These are phyloP conservation scores for Pouteria campechiana DNA, from an alignment of 179 eudicot genomes.

Conservation along the genomic window DNA sequence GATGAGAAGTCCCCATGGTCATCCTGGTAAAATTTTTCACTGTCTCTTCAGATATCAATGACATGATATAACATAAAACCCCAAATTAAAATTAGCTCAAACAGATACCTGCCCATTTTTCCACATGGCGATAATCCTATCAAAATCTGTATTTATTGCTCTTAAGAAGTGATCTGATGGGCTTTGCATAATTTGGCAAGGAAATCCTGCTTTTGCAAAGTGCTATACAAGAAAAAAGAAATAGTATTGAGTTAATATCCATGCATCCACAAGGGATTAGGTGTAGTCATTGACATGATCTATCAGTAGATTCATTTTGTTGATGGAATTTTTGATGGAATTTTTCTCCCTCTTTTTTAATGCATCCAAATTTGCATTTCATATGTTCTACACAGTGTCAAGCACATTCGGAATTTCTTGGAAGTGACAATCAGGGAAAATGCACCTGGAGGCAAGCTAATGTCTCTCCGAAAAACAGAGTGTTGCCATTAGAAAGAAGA, in stretches of 20 bases:
- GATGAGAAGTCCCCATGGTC: constrained; percentile 92
- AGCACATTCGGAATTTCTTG: no score
- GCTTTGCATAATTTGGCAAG: constrained; percentile 99
- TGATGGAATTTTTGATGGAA: no score
- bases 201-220: constrained; percentile 98
- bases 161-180: constrained; percentile 98
- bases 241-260: no score
- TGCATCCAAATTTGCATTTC: no score
- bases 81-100: neutral
- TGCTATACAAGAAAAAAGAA: constrained; percentile 49
- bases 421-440: no score
- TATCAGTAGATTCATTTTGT: no score
- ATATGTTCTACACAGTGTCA: no score
- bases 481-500: constrained; percentile 92
- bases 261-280: no score
- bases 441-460: constrained; percentile 98
- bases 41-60: neutral
- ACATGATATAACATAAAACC: neutral
- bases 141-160: constrained; percentile 97
- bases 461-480: constrained; percentile 90
- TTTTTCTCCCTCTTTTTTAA: no score
- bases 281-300: no score
- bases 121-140: constrained; percentile 95
- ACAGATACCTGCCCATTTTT: constrained; percentile 82
- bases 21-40: constrained; percentile 43